These are phyloP conservation scores for Phytophthora tubulina DNA, from an alignment of 352 stramenopile species.

Conservation along the genomic window DNA sequence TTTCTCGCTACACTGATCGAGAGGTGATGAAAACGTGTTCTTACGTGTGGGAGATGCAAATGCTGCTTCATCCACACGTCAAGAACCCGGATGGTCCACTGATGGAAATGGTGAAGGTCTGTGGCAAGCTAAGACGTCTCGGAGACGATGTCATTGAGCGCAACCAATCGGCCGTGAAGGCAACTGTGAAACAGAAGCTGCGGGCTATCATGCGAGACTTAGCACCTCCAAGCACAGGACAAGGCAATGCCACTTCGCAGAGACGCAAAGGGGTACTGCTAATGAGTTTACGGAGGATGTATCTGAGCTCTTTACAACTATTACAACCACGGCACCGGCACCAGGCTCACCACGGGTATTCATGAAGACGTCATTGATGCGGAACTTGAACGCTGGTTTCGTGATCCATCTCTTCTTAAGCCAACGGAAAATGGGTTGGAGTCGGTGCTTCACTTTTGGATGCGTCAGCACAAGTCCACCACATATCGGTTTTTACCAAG, in stretches of 20 bases:
- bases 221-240: background rate
- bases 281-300: conserved; percentile 16
- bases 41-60: conserved; percentile 14
- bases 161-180: conserved; percentile 13
- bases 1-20: conserved; percentile 18
- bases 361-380: conserved; percentile 16
- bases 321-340: background rate
- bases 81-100: background rate
- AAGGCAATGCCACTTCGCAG: background rate
- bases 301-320: conserved; percentile 3
- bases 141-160: conserved; percentile 5
- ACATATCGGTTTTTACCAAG: background rate
- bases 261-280: background rate
- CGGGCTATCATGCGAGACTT: background rate
- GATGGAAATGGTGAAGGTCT: conserved; percentile 14
- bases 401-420: background rate
- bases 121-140: background rate
- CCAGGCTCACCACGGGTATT: background rate
- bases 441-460: conserved; percentile 14
- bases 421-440: background rate
- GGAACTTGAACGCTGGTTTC: conserved; percentile 13
- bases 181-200: conserved; percentile 1
- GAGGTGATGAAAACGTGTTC: conserved; percentile 15
- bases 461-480: background rate
- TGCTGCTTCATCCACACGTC: conserved; percentile 5